Conservation (phyloP, 768 basidiomycete genomes). For the Mycena crocata region DNA sequence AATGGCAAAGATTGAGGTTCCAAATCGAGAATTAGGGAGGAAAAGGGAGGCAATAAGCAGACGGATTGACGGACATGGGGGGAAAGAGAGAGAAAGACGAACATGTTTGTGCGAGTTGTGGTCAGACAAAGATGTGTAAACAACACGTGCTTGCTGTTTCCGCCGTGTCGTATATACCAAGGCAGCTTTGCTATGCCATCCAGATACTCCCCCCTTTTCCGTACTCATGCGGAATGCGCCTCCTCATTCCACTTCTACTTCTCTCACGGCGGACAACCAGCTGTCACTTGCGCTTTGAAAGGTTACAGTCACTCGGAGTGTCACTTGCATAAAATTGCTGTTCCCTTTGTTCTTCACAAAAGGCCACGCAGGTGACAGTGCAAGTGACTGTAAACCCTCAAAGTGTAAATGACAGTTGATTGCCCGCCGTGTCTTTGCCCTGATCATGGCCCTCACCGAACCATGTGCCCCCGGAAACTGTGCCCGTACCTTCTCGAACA, state of each 20-base stretch:
- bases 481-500: neutral
- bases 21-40: neutral
- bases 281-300: too few relatives aligned
- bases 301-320: too few relatives aligned
- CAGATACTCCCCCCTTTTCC: neutral
- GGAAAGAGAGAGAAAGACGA: constrained; percentile 2
- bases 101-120: neutral
- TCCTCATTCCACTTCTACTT: too few relatives aligned
- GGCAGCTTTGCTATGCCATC: neutral
- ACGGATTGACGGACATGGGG: neutral
- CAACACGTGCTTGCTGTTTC: neutral
- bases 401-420: too few relatives aligned
- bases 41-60: neutral
- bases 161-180: neutral
- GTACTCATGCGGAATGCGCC: neutral
- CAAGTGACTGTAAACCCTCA: too few relatives aligned
- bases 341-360: too few relatives aligned
- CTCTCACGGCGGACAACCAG: too few relatives aligned
- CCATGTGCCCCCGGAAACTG: neutral
- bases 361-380: too few relatives aligned
- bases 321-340: too few relatives aligned
- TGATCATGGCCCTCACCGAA: neutral
- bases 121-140: neutral
- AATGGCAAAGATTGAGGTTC: too few relatives aligned
- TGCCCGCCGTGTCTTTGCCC: neutral